phyloP scores from a whole-genome alignment of 163 green algal genomes.

The Prototheca cutis region DNA sequence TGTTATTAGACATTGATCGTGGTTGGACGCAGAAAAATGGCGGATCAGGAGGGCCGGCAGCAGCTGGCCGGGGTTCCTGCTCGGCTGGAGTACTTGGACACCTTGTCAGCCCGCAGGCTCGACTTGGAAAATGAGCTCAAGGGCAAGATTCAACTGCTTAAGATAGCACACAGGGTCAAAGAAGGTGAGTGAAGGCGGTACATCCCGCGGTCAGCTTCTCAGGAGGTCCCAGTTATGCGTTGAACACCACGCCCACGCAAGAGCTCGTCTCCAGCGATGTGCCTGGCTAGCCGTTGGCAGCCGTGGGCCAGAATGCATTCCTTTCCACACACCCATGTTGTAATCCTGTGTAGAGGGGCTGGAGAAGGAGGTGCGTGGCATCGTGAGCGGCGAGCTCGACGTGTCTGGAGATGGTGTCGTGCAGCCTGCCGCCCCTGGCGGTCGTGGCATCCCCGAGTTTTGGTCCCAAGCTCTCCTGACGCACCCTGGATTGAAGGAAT shows the following conservation, averaged over 20 bases:
- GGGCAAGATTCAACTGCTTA: slow-evolving; percentile 61
- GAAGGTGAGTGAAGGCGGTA: slow-evolving; percentile 42
- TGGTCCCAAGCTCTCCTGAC: slow-evolving; percentile 83
- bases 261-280: too few species aligned
- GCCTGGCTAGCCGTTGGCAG: neutral
- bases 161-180: slow-evolving; percentile 68
- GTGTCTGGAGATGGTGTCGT: slow-evolving; percentile 17
- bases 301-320: neutral
- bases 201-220: neutral
- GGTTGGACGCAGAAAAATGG: too few species aligned
- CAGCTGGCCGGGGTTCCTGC: too few species aligned
- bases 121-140: slow-evolving; percentile 57
- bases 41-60: too few species aligned
- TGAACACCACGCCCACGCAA: too few species aligned
- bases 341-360: slow-evolving; percentile 21
- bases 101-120: slow-evolving; percentile 69
- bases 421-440: neutral
- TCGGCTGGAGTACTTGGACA: too few species aligned
- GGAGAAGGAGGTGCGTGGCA: slow-evolving; percentile 35
- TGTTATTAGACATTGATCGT: too few species aligned
- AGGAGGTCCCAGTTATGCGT: too few species aligned
- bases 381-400: slow-evolving; percentile 50
- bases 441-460: slow-evolving; percentile 75
- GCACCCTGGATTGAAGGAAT: slow-evolving; percentile 40
- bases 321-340: neutral